Evolutionary conservation across 805 yeast species (phyloP).

Genomic region (Kuraishia ogatae): DNA sequence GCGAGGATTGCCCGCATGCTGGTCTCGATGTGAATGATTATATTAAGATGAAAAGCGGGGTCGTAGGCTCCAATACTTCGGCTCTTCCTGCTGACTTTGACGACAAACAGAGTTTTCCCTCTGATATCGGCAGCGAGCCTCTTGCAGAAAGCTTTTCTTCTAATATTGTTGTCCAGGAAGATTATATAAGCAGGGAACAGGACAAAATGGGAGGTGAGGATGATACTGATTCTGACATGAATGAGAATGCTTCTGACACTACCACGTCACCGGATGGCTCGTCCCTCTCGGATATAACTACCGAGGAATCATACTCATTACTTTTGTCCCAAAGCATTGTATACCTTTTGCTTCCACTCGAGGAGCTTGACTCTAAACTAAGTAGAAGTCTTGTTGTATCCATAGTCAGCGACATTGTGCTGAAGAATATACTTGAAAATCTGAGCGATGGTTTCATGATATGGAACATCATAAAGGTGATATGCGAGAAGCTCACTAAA

Average conservation of each 20-base stretch:
- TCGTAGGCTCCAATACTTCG: neutral
- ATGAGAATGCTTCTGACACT: conserved; percentile 5
- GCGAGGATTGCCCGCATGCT: conserved; percentile 13
- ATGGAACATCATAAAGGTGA: conserved; percentile 30
- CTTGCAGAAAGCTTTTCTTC: neutral
- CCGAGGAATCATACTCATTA: conserved; percentile 25
- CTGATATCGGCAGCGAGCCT: neutral
- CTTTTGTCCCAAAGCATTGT: conserved; percentile 27
- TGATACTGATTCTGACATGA: conserved; percentile 4
- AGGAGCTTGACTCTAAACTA: conserved; percentile 28
- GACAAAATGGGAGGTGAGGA: neutral
- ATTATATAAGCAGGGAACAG: neutral
- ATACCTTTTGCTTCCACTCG: conserved; percentile 28
- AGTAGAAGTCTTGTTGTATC: conserved; percentile 29
- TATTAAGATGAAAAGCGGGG: neutral
- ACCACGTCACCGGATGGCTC: neutral
- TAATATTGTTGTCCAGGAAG: neutral
- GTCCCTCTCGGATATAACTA: neutral
- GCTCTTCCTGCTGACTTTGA: neutral
- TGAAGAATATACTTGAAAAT: conserved; percentile 32
- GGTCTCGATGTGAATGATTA: conserved; percentile 10
- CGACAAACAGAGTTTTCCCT: neutral
- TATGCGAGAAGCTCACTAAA: conserved; percentile 2
- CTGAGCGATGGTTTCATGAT: conserved; percentile 43
- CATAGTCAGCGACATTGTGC: conserved; percentile 31